Evolutionary conservation across 768 basidiomycete species (phyloP).

Genomic region (Boletus rubescentipes): DNA sequence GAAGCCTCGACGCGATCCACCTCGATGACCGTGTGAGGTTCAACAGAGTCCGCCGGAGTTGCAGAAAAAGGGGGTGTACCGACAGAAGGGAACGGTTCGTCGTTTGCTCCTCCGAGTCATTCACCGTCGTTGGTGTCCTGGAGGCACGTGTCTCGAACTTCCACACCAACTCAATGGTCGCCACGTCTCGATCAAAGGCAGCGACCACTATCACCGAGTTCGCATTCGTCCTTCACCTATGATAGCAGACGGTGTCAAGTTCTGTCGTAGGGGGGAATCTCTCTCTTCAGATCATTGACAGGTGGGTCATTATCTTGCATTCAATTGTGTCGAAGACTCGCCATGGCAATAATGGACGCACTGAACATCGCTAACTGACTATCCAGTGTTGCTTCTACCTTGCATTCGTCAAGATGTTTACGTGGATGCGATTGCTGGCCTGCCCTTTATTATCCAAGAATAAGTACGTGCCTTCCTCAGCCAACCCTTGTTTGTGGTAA

Average conservation of each 20-base stretch:
- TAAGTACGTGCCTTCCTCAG: too few species aligned
- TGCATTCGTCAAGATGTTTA: not conserved
- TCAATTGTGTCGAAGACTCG: not conserved
- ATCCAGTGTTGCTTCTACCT: not conserved
- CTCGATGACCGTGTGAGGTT: not conserved
- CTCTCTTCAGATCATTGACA: not conserved
- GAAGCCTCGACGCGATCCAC: not conserved
- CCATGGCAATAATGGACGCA: not conserved
- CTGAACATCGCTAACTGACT: not conserved
- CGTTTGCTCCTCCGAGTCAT: not conserved
- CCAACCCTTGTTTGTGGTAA: not conserved
- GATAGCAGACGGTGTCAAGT: too few species aligned
- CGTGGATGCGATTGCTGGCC: not conserved
- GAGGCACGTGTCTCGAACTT: not conserved
- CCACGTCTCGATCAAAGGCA: too few species aligned
- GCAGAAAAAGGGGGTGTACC: not conserved
- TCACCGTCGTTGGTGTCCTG: too few species aligned
- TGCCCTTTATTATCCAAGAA: too few species aligned
- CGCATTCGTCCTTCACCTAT: too few species aligned
- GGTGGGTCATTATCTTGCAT: too few species aligned
- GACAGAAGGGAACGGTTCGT: not conserved
- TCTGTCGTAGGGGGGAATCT: not conserved
- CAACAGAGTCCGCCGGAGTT: not conserved
- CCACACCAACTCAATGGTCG: not conserved
- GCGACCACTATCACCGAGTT: too few species aligned